Conservation (phyloP, 2,329 filamentous ascomycete genomes). For the Trichoderma sp. region DNA sequence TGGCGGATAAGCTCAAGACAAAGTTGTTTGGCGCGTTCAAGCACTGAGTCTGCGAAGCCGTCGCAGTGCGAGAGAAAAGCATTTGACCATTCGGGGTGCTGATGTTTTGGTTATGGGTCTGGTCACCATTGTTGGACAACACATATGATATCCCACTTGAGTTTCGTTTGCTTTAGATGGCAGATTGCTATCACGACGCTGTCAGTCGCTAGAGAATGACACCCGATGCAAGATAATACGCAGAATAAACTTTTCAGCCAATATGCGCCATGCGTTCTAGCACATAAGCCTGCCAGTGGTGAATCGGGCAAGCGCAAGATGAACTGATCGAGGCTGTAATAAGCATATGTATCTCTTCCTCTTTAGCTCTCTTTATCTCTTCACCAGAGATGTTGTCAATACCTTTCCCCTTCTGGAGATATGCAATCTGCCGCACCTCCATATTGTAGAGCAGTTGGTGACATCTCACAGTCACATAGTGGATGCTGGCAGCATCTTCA, state of each 20-base stretch:
- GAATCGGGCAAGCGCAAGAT: not conserved
- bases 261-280: not conserved
- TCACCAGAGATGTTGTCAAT: not conserved
- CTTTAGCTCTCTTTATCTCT: not conserved
- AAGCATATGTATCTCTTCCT: not conserved
- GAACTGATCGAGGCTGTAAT: not conserved
- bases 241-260: not conserved
- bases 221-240: not conserved
- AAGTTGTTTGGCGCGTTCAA: slow-evolving; percentile 52
- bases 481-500: not conserved
- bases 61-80: not conserved
- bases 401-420: not conserved
- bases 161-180: not conserved
- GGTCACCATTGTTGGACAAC: not conserved
- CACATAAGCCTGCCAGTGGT: not conserved
- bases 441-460: not conserved
- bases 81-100: not conserved
- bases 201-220: not conserved
- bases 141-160: slow-evolving; percentile 15
- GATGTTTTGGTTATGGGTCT: not conserved
- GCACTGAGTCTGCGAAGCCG: slow-evolving; percentile 34
- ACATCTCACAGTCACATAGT: not conserved
- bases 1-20: slow-evolving; percentile 57
- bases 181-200: not conserved
- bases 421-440: not conserved